Evolutionary conservation across 306 rosid genomes (phyloP), one percentile per base, ranked within the genome.

Genomic region (Bauhinia variegata): DNA sequence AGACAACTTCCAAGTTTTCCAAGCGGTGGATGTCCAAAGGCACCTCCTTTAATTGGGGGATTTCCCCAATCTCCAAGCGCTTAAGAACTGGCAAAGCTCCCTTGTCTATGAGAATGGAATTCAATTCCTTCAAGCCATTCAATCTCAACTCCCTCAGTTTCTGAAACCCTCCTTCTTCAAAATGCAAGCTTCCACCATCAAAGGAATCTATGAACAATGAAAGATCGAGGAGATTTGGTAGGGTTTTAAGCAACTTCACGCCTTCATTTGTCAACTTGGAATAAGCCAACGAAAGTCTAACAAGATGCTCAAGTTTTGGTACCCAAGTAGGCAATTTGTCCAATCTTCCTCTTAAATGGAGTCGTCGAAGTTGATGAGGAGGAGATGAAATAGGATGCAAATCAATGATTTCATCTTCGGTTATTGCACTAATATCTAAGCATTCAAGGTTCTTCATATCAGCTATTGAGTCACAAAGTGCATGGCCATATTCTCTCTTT

Each of bases 401-500:
- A 11, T 60, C 66, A 3, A 60, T 43, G 28, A 39, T 42, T 28
- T 60, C 66, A 60, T 60, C 52, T 19, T 43, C 32, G 19, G 7
- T 15, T 11, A 9, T 28, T n/a, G 78, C 17, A 39, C 6, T 7
- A 38, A 74, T 9, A 13, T 18, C 10, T 13, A 74, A 59, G 18
- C 49, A 18, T 30, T 57, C 73, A n/a, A 73, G 65, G 11, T 6
- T 18, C 3, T 4, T 17, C 72, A 73, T 54, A 9, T 55, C 60
- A 8, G 60, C 11, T n/a, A 75, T 53, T 39, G 58, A 68, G 8
- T 15, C 6, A 43, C 75, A 61, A 1, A 75, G n/a, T 11, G 59
- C 13, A 5, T 23, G 43, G 37, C 53, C 70, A 28, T 18, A 15
- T 48, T 51, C 65, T 42, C 15, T 69, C 46, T 19, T 62, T 13